phyloP scores from a whole-genome alignment of 1,284 basidiomycete genomes.

The Athelia psychrophila region DNA sequence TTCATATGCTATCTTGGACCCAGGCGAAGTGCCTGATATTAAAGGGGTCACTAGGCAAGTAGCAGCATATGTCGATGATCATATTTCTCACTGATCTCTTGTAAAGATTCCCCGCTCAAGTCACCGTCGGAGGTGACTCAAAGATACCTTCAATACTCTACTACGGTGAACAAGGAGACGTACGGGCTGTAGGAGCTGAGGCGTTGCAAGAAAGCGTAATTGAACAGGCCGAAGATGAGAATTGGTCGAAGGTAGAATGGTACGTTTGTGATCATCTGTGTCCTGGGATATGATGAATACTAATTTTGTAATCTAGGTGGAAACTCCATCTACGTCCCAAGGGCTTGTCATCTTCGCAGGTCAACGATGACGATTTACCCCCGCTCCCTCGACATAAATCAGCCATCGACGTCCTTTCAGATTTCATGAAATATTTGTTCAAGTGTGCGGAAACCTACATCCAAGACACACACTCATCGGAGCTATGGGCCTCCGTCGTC shows the following conservation, averaged over 20 bases:
- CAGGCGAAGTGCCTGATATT: no score
- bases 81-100: no score
- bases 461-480: slow-evolving; percentile 22
- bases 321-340: slow-evolving; percentile 20
- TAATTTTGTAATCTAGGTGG: slow-evolving; percentile 19
- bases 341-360: not conserved
- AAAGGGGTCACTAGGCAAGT: no score
- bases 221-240: slow-evolving; percentile 45
- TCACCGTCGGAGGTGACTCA: slow-evolving; percentile 47
- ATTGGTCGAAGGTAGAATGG: slow-evolving; percentile 44
- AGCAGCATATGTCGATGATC: no score
- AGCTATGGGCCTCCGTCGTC: slow-evolving; percentile 14
- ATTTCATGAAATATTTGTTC: slow-evolving; percentile 17
- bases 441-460: slow-evolving; percentile 16
- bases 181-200: slow-evolving; percentile 49
- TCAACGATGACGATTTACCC: slow-evolving; percentile 1
- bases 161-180: slow-evolving; percentile 39
- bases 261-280: slow-evolving; percentile 14
- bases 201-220: slow-evolving; percentile 38
- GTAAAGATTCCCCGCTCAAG: slow-evolving; percentile 50
- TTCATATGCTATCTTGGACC: no score
- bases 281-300: no score
- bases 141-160: slow-evolving; percentile 57
- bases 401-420: slow-evolving; percentile 4
- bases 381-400: not conserved